Conservation (phyloP, 345 rosid genomes). For the Eucalyptus marginata region DNA sequence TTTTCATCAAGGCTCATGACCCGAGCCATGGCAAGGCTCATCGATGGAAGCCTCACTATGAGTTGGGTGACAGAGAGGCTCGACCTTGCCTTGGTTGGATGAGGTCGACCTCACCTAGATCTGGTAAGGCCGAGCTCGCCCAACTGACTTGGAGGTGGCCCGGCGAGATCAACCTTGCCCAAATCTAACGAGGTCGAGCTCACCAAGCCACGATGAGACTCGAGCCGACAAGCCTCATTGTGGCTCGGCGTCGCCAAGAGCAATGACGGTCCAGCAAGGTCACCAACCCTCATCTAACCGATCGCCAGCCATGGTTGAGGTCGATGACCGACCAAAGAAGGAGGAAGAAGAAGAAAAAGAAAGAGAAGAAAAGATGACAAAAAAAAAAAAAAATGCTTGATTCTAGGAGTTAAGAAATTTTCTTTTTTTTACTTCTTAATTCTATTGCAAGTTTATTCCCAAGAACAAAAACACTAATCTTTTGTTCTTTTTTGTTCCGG, state of each 20-base stretch:
- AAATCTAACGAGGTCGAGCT: too few relatives aligned
- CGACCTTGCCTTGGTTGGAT: accelerated
- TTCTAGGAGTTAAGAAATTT: too few relatives aligned
- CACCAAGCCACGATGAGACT: accelerated
- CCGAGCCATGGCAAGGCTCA: accelerated
- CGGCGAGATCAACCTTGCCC: accelerated
- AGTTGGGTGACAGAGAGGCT: too few relatives aligned
- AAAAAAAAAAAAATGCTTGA: too few relatives aligned
- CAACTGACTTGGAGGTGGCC: accelerated
- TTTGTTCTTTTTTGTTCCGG: accelerated
- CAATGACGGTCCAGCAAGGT: accelerated
- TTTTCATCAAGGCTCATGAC: too few relatives aligned
- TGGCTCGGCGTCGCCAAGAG: accelerated
- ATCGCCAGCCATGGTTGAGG: accelerated
- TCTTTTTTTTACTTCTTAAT: too few relatives aligned
- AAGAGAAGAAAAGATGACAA: too few relatives aligned
- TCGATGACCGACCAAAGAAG: accelerated
- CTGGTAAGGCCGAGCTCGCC: accelerated
- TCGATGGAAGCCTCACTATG: accelerated
- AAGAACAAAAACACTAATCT: too few relatives aligned
- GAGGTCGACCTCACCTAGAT: accelerated
- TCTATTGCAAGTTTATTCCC: too few relatives aligned
- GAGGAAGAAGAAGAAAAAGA: too few relatives aligned
- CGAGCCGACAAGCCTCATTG: accelerated
- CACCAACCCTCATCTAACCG: too few relatives aligned